phyloP scores from a whole-genome alignment of 2,329 filamentous ascomycete species.

The Trichoderma hamatum region DNA sequence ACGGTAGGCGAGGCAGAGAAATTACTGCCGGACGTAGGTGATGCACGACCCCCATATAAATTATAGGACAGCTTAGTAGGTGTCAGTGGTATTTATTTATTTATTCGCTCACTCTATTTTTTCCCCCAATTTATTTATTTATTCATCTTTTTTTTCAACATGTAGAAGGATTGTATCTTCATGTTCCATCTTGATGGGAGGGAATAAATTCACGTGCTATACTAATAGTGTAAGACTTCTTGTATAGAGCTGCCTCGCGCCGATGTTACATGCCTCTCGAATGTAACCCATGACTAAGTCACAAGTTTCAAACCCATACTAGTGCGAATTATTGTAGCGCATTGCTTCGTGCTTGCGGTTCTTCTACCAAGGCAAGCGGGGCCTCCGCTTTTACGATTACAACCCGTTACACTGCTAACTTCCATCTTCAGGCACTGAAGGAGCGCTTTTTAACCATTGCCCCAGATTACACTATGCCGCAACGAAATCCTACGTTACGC shows the following conservation, averaged over 20 bases:
- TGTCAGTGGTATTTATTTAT: background rate
- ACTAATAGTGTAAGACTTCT: background rate
- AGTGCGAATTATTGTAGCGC: constrained; percentile 15
- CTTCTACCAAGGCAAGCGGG: constrained; percentile 11
- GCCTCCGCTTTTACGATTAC: constrained; percentile 1
- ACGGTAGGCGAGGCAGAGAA: background rate
- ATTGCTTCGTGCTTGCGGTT: background rate
- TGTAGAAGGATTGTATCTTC: background rate
- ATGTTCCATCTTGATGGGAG: background rate
- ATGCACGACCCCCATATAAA: background rate
- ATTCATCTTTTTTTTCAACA: too few relatives aligned
- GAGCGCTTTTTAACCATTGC: background rate
- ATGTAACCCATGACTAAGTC: constrained; percentile 14
- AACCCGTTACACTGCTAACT: background rate
- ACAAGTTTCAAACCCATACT: background rate
- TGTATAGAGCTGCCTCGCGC: too few relatives aligned
- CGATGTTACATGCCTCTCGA: constrained; percentile 24
- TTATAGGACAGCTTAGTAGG: background rate
- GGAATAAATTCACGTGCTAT: background rate
- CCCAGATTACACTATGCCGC: background rate
- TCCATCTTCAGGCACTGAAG: constrained; percentile 3
- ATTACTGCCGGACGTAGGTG: background rate
- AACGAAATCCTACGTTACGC: constrained; percentile 28
- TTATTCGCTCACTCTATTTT: background rate
- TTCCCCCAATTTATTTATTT: background rate